These are phyloP conservation scores for Plasmodium blacklocki DNA, from an alignment of 169 alveolate genomes.

Conservation along the genomic window DNA sequence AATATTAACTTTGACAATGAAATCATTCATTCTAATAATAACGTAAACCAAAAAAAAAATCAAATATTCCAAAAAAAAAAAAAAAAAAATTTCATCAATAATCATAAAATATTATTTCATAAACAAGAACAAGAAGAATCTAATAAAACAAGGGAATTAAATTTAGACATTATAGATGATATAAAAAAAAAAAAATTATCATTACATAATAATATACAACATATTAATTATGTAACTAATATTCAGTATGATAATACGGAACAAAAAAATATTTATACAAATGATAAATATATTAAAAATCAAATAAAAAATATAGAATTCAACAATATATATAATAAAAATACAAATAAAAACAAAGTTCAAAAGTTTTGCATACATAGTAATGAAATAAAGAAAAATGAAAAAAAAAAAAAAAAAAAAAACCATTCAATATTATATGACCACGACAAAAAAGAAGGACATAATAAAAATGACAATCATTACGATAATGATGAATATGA, in stretches of 20 bases:
- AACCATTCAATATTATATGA: not conserved
- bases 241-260: not conserved
- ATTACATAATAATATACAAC: not conserved
- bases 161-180: constrained; percentile 3
- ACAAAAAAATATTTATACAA: not conserved
- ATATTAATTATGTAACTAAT: not conserved
- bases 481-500: constrained; percentile 17
- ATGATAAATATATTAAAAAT: not conserved
- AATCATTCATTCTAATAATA: too few relatives aligned
- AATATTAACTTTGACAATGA: too few relatives aligned
- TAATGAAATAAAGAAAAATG: not conserved
- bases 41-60: too few relatives aligned
- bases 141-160: constrained; percentile 17
- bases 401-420: not conserved
- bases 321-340: not conserved
- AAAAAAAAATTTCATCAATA: not conserved
- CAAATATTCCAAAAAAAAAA: not conserved
- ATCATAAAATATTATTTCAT: not conserved
- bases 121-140: constrained; percentile 14
- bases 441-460: not conserved
- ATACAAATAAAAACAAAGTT: not conserved
- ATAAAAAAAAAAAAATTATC: not conserved
- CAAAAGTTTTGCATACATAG: not conserved
- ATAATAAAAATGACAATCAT: constrained; percentile 6
- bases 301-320: constrained; percentile 1